Evolutionary conservation across 768 basidiomycete genomes (phyloP), one percentile per base, ranked within the genome.

Genomic region (Pisolithus microcarpus): DNA sequence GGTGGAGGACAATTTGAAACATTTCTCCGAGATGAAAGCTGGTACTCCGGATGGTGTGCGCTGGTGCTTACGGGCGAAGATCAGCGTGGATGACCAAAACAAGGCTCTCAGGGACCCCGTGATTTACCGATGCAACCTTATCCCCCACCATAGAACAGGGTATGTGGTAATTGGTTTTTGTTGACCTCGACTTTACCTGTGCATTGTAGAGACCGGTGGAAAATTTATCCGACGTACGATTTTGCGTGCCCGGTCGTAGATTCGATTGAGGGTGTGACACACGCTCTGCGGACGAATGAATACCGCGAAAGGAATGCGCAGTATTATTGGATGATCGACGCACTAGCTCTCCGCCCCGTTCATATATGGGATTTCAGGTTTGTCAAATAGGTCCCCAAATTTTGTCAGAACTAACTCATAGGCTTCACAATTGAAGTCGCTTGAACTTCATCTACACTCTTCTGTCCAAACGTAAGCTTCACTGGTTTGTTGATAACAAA

Each of bases 211-310:
- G 79, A 82, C 51, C 88, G 87, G 68, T 99, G 92, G 91, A 97
- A 93, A 68, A 82, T 96, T 42, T 99, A 99, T 67, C 96, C 96
- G 7, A 98, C 92, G 36, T 99, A 99, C 69, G 96, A 99, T 70
- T 95, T 98, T 65, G 92, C 93, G 5, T 98, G 96, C 67, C 96
- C 96, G 3, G 78, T 94, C 59, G 93, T 99, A 46, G 96, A 99
- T 67, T 85, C 87, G 7, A 76, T 95, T 43, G 96, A 99, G 66
- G 96, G 94, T 36, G 91, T 99, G 50, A 96, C 94, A 4, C 96
- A 99, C 61, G 96, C 96, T 24, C 72, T 99, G 54, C 79, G 96
- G 60, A 98, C 96, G 10, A 99, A 92, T 73, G 96, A 99, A 70
- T 99, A 99, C 71, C 85, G 92, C 47, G 96, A 98, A 65, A 81